phyloP scores from a whole-genome alignment of 768 basidiomycete species.

The Serendipita sp. region DNA sequence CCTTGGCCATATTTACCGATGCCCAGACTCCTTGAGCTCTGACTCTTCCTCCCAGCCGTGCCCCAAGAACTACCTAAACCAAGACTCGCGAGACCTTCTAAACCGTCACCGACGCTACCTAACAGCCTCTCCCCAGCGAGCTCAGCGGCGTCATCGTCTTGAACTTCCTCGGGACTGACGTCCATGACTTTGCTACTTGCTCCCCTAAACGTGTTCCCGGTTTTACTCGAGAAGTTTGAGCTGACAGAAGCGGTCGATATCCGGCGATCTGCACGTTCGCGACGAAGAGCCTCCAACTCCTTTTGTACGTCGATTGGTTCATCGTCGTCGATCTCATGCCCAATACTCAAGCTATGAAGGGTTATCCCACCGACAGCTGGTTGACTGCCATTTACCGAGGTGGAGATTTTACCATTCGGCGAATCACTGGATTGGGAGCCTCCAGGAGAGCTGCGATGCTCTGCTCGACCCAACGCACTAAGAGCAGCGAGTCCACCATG shows the following conservation, averaged over 20 bases:
- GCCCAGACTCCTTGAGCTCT: neutral
- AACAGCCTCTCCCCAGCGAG: constrained; percentile 1
- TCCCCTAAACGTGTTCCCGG: neutral
- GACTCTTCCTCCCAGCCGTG: neutral
- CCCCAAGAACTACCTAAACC: neutral
- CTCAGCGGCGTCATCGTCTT: neutral
- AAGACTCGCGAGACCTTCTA: neutral
- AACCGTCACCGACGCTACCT: neutral
- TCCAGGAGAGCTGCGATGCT: neutral
- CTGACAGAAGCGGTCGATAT: neutral
- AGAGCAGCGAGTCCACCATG: neutral
- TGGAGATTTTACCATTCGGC: neutral
- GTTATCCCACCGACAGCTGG: neutral
- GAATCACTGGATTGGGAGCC: neutral
- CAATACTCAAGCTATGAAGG: neutral
- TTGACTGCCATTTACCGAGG: neutral
- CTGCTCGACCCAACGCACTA: neutral
- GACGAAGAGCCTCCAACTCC: neutral
- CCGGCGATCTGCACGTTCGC: neutral
- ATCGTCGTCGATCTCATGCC: neutral
- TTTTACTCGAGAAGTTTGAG: neutral
- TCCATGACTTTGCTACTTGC: neutral
- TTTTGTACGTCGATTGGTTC: constrained; percentile 1
- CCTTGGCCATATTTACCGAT: neutral
- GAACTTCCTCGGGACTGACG: neutral